Conservation (phyloP, 345 rosid species). For the Hypericum androsaemum region DNA sequence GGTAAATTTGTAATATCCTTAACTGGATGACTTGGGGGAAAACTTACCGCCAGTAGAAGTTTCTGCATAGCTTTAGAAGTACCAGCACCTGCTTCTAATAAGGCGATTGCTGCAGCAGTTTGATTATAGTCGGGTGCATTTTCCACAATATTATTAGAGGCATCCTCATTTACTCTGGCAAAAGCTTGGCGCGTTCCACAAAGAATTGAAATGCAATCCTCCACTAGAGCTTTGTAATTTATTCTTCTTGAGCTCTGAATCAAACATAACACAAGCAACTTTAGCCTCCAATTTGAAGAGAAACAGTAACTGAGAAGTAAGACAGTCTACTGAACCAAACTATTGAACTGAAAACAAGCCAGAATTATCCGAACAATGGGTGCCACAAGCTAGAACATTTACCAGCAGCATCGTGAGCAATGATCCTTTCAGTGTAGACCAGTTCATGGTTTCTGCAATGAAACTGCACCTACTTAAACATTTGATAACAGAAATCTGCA, state of each 20-base stretch:
- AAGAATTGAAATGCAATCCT: constrained; percentile 49
- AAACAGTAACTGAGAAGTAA: too few relatives aligned
- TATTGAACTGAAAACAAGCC: too few relatives aligned
- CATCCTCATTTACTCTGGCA: constrained; percentile 12
- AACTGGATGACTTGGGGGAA: background rate
- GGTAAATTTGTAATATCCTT: constrained; percentile 3
- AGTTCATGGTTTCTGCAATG: constrained; percentile 62
- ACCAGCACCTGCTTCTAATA: constrained; percentile 35
- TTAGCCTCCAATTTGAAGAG: background rate
- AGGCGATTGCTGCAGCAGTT: constrained; percentile 29
- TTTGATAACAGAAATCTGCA: constrained; percentile 6
- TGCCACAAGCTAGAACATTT: constrained; percentile 6
- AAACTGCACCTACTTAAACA: background rate
- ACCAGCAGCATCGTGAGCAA: constrained; percentile 71
- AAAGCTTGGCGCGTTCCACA: constrained; percentile 32
- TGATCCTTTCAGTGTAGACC: constrained; percentile 60
- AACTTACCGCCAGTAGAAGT: constrained; percentile 46
- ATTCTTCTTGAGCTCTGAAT: constrained; percentile 67
- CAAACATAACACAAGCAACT: constrained; percentile 2
- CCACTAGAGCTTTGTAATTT: constrained; percentile 52
- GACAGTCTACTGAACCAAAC: too few relatives aligned
- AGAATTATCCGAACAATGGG: background rate
- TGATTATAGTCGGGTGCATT: constrained; percentile 20
- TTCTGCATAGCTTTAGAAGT: constrained; percentile 47
- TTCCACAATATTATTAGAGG: constrained; percentile 13